These are phyloP conservation scores for Lavandula angustifolia DNA, from an alignment of 257 asterid genomes.

Conservation along the genomic window DNA sequence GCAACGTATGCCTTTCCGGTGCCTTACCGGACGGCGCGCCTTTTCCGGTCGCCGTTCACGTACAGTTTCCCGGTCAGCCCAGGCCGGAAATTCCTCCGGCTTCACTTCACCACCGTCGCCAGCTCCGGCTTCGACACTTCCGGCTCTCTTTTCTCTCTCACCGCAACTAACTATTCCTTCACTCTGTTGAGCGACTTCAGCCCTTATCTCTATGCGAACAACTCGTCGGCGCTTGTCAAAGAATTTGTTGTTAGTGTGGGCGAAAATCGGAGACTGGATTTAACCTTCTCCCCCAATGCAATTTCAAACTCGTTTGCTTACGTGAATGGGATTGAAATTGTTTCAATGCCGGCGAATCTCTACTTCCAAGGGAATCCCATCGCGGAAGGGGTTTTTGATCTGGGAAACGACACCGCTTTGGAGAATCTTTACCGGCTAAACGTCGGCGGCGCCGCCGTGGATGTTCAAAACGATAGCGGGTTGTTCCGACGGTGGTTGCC, in stretches of 20 bases:
- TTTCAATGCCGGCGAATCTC: constrained; percentile 45
- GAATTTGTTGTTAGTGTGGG: constrained; percentile 29
- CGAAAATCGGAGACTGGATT: constrained; percentile 13
- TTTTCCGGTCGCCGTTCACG: not conserved
- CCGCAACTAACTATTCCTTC: constrained; percentile 40
- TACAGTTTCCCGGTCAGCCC: not conserved
- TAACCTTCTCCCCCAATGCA: constrained; percentile 51
- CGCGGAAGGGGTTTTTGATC: too few relatives aligned
- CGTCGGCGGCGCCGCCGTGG: constrained; percentile 36
- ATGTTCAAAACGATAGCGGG: constrained; percentile 27
- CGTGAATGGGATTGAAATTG: constrained; percentile 65
- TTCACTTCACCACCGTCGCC: too few relatives aligned
- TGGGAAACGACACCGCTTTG: too few relatives aligned
- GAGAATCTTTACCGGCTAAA: constrained; percentile 55
- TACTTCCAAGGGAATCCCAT: constrained; percentile 32
- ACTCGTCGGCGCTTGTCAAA: constrained; percentile 3
- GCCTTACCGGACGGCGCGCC: not conserved
- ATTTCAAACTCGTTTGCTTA: constrained; percentile 46
- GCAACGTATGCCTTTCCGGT: not conserved
- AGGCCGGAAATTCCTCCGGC: not conserved
- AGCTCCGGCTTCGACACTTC: constrained; percentile 14
- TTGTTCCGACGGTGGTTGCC: constrained; percentile 54
- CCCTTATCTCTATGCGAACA: constrained; percentile 18
- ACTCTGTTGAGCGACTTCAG: constrained; percentile 48
- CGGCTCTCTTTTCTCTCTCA: constrained; percentile 23